phyloP scores from a whole-genome alignment of 768 basidiomycete genomes.

The Coprinopsis strossmayeri region DNA sequence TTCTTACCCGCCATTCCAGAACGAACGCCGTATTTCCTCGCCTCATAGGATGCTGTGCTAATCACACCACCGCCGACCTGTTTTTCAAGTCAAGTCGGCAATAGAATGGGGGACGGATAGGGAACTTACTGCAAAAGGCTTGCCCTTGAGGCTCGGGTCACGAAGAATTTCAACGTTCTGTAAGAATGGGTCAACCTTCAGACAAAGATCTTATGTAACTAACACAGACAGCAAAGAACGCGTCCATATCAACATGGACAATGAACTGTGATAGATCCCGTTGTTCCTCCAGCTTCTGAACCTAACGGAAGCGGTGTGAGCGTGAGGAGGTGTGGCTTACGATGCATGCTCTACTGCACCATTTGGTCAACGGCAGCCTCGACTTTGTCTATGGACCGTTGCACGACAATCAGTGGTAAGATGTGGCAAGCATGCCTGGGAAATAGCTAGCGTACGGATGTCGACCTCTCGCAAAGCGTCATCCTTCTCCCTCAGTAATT shows the following conservation, averaged over 20 bases:
- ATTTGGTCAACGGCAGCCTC: conserved; percentile 64
- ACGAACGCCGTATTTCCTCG: conserved; percentile 82
- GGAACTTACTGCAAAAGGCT: conserved; percentile 61
- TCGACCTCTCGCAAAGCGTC: conserved; percentile 50
- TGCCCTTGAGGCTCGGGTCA: conserved; percentile 56
- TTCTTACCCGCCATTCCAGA: conserved; percentile 94
- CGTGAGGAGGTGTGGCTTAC: conserved; percentile 1
- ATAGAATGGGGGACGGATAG: too few relatives aligned
- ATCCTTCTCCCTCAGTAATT: conserved; percentile 59
- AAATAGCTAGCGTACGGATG: conserved; percentile 35
- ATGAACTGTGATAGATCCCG: conserved; percentile 80
- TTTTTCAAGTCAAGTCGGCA: too few relatives aligned
- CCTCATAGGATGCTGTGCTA: conserved; percentile 88
- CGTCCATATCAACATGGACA: conserved; percentile 96
- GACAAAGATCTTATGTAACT: too few relatives aligned
- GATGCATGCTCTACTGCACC: conserved; percentile 27
- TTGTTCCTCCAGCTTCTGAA: conserved; percentile 64
- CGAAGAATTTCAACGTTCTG: conserved; percentile 67
- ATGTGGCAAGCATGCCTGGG: background rate
- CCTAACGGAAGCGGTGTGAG: conserved; percentile 25
- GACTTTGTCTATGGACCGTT: conserved; percentile 38
- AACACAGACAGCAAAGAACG: conserved; percentile 63
- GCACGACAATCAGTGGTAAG: conserved; percentile 5
- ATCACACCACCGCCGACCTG: conserved; percentile 80
- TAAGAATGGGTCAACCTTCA: too few relatives aligned